Conservation (phyloP, 2,329 filamentous ascomycete genomes). For the Gyromitra esculenta region DNA sequence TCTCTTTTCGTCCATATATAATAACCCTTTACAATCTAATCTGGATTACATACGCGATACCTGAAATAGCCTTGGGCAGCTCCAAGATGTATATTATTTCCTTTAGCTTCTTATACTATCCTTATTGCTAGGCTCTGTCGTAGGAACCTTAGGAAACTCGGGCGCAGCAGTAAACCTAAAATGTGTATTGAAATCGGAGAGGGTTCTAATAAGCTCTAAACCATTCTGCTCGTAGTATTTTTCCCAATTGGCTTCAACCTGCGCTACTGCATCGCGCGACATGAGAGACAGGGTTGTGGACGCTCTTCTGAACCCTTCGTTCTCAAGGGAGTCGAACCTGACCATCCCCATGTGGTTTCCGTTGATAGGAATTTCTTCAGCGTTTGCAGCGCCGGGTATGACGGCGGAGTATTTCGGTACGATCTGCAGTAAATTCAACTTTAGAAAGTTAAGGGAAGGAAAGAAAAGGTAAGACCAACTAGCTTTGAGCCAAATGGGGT, state of each 20-base stretch:
- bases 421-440: neutral
- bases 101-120: neutral
- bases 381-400: slow-evolving; percentile 16
- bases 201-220: neutral
- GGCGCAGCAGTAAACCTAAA: neutral
- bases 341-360: slow-evolving; percentile 3
- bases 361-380: slow-evolving; percentile 13
- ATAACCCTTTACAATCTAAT: too few species aligned
- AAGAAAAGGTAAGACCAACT: neutral
- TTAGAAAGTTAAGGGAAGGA: neutral
- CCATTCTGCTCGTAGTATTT: neutral
- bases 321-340: neutral
- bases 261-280: neutral
- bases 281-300: slow-evolving; percentile 4
- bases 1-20: too few species aligned
- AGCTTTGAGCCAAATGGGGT: neutral
- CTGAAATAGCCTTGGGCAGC: too few species aligned
- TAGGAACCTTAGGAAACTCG: neutral
- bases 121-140: neutral
- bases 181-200: neutral
- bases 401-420: neutral
- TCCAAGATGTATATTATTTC: too few species aligned
- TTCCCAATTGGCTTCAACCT: neutral
- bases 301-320: slow-evolving; percentile 4
- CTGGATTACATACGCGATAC: too few species aligned